Base-by-base conservation (phyloP, 2,329 filamentous ascomycete genomes). In the Trichophyton simii region DNA sequence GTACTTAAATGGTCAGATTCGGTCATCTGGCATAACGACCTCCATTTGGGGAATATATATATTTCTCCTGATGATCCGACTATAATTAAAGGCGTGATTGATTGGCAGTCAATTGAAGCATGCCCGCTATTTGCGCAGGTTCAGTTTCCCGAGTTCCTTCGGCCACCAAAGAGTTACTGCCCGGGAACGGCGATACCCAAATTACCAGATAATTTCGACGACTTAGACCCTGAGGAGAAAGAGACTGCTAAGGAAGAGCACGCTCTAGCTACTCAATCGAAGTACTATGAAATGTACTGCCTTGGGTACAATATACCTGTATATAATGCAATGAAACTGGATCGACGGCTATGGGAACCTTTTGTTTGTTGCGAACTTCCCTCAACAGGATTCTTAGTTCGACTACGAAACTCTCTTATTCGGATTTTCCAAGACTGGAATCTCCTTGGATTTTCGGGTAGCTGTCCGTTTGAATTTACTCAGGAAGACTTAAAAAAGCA, bases 41-140 rank as follows among this genome's bases (percentile, higher is more conserved):
- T 38, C 34, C 34, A 13, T 38, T 38, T 38, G 9, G 34, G 28
- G 11, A 38, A 38, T 65, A 38, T 38, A 38, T 13, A 38, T 38
- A 38, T 38, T 13, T 38, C 34, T 13, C 34, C 11, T 38, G 9
- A 38, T 9, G 34, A 38, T 38, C 34, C 11, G 11, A 65, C 3
- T 8, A 60, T 1, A 60, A 68, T 38, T 61, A 63, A 69, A 25
- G 66, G 66, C 44, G 60, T 78, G 3, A 77, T 79, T 62, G 74
- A 78, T 65, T 78, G 75, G 75, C 72, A 77, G 65, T 69, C 70
- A 18, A 66, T 61, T 9, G 76, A 70, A 65, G 66, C 67, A 18
- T 68, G 58, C 0, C 70, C 67, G 36, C 63, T 70, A 18, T 66
- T 69, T 28, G 66, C 68, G 34, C 66, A 66, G 63, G 67, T 65